phyloP scores from a whole-genome alignment of 768 basidiomycete species.

The Mycena olivaceomarginata region DNA sequence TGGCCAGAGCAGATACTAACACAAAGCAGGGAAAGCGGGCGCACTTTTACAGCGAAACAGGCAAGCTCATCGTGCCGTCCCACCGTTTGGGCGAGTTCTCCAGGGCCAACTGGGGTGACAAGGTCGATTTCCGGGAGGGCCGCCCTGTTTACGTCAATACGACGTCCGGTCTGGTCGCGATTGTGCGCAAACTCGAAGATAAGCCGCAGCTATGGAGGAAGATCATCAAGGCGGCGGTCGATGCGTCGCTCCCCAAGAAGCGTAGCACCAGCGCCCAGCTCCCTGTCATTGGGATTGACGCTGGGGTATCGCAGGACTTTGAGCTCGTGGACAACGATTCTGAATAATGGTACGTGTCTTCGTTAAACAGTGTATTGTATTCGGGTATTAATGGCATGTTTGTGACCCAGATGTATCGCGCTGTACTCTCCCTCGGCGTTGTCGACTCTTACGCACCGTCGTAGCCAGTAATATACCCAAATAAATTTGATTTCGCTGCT shows the following conservation, averaged over 20 bases:
- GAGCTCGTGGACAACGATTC: slow-evolving; percentile 9
- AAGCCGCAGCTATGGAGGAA: slow-evolving; percentile 9
- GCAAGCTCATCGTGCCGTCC: not conserved
- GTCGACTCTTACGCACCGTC: too few species aligned
- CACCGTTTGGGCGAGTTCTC: slow-evolving; percentile 16
- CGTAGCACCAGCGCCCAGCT: not conserved
- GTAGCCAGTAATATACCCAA: too few species aligned
- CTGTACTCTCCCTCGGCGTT: too few species aligned
- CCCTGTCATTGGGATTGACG: slow-evolving; percentile 6
- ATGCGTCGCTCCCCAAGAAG: not conserved
- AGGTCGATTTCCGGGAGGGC: not conserved
- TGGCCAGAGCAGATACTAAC: not conserved
- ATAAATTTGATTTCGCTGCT: too few species aligned
- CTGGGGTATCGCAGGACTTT: not conserved
- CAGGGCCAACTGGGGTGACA: slow-evolving; percentile 15
- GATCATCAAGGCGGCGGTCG: slow-evolving; percentile 11
- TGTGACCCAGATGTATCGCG: too few species aligned
- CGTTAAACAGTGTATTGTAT: too few species aligned
- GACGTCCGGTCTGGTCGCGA: not conserved
- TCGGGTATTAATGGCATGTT: too few species aligned
- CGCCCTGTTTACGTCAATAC: not conserved
- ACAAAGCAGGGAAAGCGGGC: not conserved
- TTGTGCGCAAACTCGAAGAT: not conserved
- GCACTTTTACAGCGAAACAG: not conserved
- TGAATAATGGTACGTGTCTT: slow-evolving; percentile 10